These are phyloP conservation scores for Rhododendron simsii DNA, from an alignment of 148 eudicot species.

Conservation along the genomic window DNA sequence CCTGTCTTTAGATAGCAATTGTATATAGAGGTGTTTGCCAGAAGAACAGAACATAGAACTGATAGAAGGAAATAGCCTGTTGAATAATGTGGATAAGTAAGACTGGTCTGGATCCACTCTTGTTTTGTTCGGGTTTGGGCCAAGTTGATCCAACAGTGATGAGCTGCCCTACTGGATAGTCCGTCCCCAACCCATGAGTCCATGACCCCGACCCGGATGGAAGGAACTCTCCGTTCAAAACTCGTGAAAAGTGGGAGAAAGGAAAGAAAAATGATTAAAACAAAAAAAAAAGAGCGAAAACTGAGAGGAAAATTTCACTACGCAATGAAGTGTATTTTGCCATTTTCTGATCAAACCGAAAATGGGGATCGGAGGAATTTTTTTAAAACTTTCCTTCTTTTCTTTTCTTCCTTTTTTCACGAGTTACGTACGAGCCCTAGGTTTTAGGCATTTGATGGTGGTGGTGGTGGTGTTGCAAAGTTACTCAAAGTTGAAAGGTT, in stretches of 20 bases:
- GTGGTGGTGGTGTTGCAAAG: not conserved
- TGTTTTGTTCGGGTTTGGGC: not conserved
- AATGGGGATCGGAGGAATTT: not conserved
- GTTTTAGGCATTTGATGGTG: not conserved
- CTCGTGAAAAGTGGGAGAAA: no score
- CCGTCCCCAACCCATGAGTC: not conserved
- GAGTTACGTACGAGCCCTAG: no score
- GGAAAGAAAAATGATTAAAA: no score
- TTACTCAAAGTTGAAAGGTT: not conserved
- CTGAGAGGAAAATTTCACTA: no score
- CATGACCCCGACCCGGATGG: not conserved
- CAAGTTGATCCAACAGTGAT: not conserved
- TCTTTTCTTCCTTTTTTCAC: no score
- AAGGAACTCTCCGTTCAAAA: no score
- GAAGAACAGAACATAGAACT: not conserved
- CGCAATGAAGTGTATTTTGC: no score
- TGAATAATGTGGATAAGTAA: not conserved
- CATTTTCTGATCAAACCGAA: not conserved
- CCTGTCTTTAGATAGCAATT: no score
- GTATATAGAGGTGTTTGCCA: not conserved
- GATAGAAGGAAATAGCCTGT: not conserved
- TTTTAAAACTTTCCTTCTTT: not conserved
- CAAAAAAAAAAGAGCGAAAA: no score
- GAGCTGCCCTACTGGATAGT: not conserved
- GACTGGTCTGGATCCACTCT: not conserved